These are phyloP conservation scores for Jackrogersella minutella DNA, from an alignment of 495 filamentous ascomycete species.

Conservation along the genomic window DNA sequence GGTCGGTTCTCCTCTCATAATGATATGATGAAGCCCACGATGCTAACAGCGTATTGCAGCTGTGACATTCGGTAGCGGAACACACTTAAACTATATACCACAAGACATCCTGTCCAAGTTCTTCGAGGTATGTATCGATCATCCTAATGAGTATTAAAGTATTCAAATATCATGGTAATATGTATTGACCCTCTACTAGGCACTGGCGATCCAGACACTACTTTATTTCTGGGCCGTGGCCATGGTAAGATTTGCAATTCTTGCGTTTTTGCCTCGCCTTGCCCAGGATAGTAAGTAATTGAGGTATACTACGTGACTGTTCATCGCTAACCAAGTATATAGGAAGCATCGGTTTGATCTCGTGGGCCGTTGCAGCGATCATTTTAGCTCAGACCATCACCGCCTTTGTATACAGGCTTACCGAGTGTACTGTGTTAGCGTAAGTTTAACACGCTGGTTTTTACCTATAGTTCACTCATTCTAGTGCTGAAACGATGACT, in stretches of 20 bases:
- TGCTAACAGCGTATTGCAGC: conserved; percentile 19
- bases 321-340: conserved; percentile 1
- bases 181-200: conserved; percentile 24
- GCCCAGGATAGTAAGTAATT: conserved; percentile 39
- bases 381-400: conserved; percentile 33
- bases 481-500: background rate
- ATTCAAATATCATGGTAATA: background rate
- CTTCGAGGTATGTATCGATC: conserved; percentile 30
- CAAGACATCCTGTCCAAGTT: conserved; percentile 21
- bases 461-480: background rate
- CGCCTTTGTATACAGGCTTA: conserved; percentile 33
- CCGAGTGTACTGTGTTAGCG: conserved; percentile 36
- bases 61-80: conserved; percentile 21
- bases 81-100: conserved; percentile 30
- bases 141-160: background rate
- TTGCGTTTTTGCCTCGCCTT: conserved; percentile 44
- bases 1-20: background rate
- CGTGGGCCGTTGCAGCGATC: conserved; percentile 23
- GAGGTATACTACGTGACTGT: too few relatives aligned
- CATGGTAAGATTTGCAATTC: conserved; percentile 42
- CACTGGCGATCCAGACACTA: conserved; percentile 32
- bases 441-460: conserved; percentile 7
- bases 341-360: conserved; percentile 18
- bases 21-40: background rate
- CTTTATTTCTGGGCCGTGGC: conserved; percentile 43